These are phyloP conservation scores for Euphrasia confusa DNA, from an alignment of 257 asterid species.

Conservation along the genomic window DNA sequence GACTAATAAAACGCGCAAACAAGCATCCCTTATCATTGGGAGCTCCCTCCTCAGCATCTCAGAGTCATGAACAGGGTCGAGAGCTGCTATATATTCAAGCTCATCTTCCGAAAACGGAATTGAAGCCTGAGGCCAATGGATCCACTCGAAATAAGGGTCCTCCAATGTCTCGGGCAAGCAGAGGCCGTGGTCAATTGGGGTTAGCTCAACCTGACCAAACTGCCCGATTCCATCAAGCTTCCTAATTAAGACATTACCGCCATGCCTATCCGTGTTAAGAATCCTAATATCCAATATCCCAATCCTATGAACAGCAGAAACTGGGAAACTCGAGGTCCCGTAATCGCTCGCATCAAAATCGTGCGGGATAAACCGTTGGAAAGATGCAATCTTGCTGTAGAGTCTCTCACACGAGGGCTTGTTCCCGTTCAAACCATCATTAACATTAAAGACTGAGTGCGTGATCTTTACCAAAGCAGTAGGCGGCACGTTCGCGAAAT, in stretches of 20 bases:
- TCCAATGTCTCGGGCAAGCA: conserved; percentile 88
- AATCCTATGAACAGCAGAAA: conserved; percentile 83
- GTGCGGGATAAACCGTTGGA: conserved; percentile 78
- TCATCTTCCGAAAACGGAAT: conserved; percentile 92
- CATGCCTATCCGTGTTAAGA: conserved; percentile 93
- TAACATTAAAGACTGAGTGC: conserved; percentile 83
- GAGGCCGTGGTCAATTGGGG: conserved; percentile 94
- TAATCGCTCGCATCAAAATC: conserved; percentile 97
- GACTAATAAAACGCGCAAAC: conserved; percentile 71
- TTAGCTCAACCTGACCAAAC: conserved; percentile 78
- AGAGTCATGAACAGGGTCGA: conserved; percentile 61
- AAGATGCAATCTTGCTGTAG: conserved; percentile 94
- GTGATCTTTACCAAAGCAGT: conserved; percentile 91
- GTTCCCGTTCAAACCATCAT: conserved; percentile 69
- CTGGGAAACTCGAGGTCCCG: conserved; percentile 94
- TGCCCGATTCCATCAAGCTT: conserved; percentile 73
- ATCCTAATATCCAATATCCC: conserved; percentile 94
- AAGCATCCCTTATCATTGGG: conserved; percentile 93
- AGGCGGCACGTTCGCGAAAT: conserved; percentile 90
- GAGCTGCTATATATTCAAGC: conserved; percentile 66
- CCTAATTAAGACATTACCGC: conserved; percentile 87
- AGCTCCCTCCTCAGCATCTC: conserved; percentile 78
- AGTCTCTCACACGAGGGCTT: conserved; percentile 53
- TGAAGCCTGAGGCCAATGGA: conserved; percentile 98
- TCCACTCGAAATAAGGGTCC: conserved; percentile 97